phyloP scores from a whole-genome alignment of 352 stramenopile genomes.

The Poterioochromonas sp. region DNA sequence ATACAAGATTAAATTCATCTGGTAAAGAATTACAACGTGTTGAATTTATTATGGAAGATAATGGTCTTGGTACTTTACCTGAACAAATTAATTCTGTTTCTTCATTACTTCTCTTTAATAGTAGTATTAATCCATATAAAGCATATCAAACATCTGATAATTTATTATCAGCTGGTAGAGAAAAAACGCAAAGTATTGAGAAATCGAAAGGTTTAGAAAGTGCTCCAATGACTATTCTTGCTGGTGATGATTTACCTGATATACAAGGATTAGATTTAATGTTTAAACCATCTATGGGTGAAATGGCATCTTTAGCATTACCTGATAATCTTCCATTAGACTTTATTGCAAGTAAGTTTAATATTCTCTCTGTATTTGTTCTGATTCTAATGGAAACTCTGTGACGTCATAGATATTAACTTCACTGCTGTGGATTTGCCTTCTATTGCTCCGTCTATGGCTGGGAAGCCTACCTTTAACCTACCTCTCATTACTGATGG shows the following conservation, averaged over 20 bases:
- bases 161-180: neutral
- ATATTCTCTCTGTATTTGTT: neutral
- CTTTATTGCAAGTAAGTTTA: constrained; percentile 20
- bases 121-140: constrained; percentile 26
- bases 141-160: constrained; percentile 28
- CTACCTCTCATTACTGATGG: constrained; percentile 19
- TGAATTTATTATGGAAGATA: constrained; percentile 33
- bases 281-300: constrained; percentile 30
- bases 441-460: constrained; percentile 17
- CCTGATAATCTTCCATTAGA: constrained; percentile 21
- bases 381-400: neutral
- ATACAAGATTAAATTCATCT: neutral
- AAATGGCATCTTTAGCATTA: constrained; percentile 21
- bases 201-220: neutral
- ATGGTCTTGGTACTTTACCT: constrained; percentile 8
- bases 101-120: constrained; percentile 21
- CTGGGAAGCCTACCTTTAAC: neutral
- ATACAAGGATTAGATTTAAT: constrained; percentile 19
- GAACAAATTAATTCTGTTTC: neutral
- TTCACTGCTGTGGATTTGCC: constrained; percentile 8
- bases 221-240: neutral
- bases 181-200: neutral
- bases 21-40: neutral
- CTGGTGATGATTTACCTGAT: constrained; percentile 18
- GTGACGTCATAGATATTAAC: neutral